Evolutionary conservation across 2,329 filamentous ascomycete species (phyloP).

Genomic region (Tolypocladium guangdongense): DNA sequence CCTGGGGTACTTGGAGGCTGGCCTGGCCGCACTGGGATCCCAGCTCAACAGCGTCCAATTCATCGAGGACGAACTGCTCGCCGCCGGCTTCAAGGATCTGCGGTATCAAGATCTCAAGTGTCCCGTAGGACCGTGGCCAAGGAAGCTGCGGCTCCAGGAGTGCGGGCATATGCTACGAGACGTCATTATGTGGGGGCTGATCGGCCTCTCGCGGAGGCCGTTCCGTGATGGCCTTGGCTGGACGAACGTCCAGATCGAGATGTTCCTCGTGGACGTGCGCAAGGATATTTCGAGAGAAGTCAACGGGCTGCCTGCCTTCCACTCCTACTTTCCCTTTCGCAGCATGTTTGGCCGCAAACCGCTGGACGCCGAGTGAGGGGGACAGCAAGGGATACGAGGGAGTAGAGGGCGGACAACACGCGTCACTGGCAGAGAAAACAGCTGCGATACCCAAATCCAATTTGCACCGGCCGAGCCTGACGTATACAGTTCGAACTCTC

Average conservation of each 20-base stretch:
- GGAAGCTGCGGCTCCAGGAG: slow-evolving; percentile 27
- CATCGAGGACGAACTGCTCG: slow-evolving; percentile 23
- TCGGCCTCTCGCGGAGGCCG: slow-evolving; percentile 25
- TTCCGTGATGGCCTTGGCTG: slow-evolving; percentile 28
- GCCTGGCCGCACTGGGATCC: slow-evolving; percentile 29
- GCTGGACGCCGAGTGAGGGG: not conserved
- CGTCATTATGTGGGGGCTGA: slow-evolving; percentile 27
- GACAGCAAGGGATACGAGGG: not conserved
- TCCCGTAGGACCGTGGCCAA: slow-evolving; percentile 38
- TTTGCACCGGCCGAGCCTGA: too few relatives aligned
- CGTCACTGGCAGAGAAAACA: not conserved
- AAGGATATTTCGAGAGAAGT: slow-evolving; percentile 23
- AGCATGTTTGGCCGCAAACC: slow-evolving; percentile 29
- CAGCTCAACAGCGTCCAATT: slow-evolving; percentile 28
- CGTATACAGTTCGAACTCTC: too few relatives aligned
- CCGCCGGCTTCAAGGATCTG: slow-evolving; percentile 31
- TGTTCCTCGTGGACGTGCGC: slow-evolving; percentile 31
- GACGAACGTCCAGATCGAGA: slow-evolving; percentile 30
- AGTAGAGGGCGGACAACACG: not conserved
- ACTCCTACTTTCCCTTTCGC: slow-evolving; percentile 29
- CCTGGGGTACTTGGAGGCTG: slow-evolving; percentile 26
- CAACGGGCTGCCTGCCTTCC: slow-evolving; percentile 21
- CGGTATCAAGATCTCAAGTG: slow-evolving; percentile 31
- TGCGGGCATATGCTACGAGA: slow-evolving; percentile 36
- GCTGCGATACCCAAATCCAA: too few relatives aligned